Evolutionary conservation across 78 protist species (phyloP).

Genomic region (Isochrysis galbana): DNA sequence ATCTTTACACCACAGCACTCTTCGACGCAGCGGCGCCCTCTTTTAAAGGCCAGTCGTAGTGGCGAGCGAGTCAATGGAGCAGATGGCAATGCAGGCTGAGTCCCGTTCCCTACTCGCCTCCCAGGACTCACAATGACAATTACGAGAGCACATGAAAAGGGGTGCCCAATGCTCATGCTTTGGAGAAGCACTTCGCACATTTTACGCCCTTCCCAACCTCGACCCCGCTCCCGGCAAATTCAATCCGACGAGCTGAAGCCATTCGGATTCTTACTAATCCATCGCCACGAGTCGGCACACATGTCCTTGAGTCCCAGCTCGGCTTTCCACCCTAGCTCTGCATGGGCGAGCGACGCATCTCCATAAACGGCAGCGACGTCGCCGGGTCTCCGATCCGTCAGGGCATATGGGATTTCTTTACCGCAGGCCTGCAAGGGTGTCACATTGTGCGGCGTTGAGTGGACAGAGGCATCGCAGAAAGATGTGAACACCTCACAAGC

Average conservation of each 20-base stretch:
- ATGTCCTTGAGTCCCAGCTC: slow-evolving; percentile 68
- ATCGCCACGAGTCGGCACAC: slow-evolving; percentile 85
- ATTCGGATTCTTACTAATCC: slow-evolving; percentile 81
- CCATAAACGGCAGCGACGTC: slow-evolving; percentile 52
- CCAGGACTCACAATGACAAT: no score
- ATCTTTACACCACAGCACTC: no score
- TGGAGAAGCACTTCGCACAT: no score
- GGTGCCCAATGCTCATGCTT: no score
- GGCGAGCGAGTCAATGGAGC: no score
- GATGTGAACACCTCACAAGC: slow-evolving; percentile 20
- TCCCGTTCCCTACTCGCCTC: no score
- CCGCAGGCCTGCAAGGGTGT: not conserved
- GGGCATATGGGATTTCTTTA: not conserved
- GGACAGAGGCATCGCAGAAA: not conserved
- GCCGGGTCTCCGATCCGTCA: slow-evolving; percentile 57
- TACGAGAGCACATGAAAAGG: no score
- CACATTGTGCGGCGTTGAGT: not conserved
- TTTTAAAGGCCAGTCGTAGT: no score
- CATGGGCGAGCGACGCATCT: not conserved
- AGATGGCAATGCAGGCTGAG: no score
- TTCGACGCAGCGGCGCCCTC: no score
- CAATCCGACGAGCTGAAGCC: slow-evolving; percentile 58
- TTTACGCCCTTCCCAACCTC: no score
- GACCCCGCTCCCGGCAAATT: no score
- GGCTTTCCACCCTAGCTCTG: slow-evolving; percentile 83